Evolutionary conservation across 495 filamentous ascomycete species (phyloP), one percentile per base, ranked within the genome.

Genomic region (Neurospora pannonica): DNA sequence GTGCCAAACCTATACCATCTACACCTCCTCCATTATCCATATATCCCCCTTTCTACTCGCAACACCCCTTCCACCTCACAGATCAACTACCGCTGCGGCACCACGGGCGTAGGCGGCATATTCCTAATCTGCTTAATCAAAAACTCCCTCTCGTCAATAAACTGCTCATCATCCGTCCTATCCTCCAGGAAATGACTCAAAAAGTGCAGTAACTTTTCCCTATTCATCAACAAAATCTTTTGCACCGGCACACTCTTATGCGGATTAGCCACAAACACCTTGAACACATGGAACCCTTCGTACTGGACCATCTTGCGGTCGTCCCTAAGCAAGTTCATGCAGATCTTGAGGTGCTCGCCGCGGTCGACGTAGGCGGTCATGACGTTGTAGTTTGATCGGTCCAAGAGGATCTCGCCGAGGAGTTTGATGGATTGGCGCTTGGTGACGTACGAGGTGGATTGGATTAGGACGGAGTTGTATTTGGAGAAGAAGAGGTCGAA

Each of bases 251-350:
- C 88, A 37, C 93, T 97, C 83, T 99, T 99, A 85, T 97, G 92
- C 89, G 97, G 85, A 80, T 99, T 98, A 70, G 97, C 97, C 70
- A 98, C 96, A 83, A 99, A 99, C 73, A 99, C 94, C 87, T 99
- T 99, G 86, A 99, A 99, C 42, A 99, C 95, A 82, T 99, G 97
- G 82, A 99, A 99, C 34, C 94, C 95, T 83, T 99, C 97, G 80
- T 98, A 99, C 80, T 98, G 95, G 71, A 99, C 96, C 93, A 98
- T 99, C 81, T 96, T 94, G 77, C 95, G 89, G 80, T 98, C 95
- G 82, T 98, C 95, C 70, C 92, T 89, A 72, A 99, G 84, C 71
- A 98, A 85, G 80, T 97, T 98, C 97, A 99, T 99, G 83, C 93
- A 95, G 71, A 98, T 89, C 85, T 99, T 99, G 75, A 99, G 87